Conservation (phyloP, 1,284 basidiomycete species). For the Erythrobasidium hasegawianum region DNA sequence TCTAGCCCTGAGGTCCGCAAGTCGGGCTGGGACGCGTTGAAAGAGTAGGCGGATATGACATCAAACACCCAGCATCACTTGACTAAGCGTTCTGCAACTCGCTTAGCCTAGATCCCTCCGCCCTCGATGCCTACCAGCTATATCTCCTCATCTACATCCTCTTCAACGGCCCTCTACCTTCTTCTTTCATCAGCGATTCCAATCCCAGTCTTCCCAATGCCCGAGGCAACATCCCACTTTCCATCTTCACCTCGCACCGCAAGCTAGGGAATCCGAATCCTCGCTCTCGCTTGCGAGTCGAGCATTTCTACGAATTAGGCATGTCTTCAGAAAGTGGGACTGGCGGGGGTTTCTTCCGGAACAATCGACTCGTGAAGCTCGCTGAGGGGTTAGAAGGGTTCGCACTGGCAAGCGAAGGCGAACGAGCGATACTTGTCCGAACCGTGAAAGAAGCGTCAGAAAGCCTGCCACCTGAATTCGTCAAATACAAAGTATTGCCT, state of each 20-base stretch:
- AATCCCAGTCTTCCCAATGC: constrained; percentile 59
- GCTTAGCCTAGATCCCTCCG: constrained; percentile 64
- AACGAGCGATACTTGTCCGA: constrained; percentile 67
- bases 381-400: constrained; percentile 85
- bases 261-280: constrained; percentile 83
- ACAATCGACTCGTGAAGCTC: constrained; percentile 79
- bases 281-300: constrained; percentile 69
- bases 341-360: constrained; percentile 70
- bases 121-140: constrained; percentile 77
- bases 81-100: not conserved
- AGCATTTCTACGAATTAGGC: constrained; percentile 63
- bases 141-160: constrained; percentile 76
- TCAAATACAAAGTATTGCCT: constrained; percentile 79
- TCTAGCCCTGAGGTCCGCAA: constrained; percentile 86
- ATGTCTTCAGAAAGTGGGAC: constrained; percentile 57
- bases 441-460: constrained; percentile 72
- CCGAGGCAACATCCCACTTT: constrained; percentile 70
- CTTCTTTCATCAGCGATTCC: constrained; percentile 54
- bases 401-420: constrained; percentile 72
- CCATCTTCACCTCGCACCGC: constrained; percentile 77
- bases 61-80: constrained; percentile 6
- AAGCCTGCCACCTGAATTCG: constrained; percentile 81
- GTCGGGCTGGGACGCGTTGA: constrained; percentile 73
- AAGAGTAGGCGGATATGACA: constrained; percentile 60
- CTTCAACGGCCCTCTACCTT: constrained; percentile 74